Conservation (phyloP, 108 stramenopile genomes). For the Cyclotella cryptica region DNA sequence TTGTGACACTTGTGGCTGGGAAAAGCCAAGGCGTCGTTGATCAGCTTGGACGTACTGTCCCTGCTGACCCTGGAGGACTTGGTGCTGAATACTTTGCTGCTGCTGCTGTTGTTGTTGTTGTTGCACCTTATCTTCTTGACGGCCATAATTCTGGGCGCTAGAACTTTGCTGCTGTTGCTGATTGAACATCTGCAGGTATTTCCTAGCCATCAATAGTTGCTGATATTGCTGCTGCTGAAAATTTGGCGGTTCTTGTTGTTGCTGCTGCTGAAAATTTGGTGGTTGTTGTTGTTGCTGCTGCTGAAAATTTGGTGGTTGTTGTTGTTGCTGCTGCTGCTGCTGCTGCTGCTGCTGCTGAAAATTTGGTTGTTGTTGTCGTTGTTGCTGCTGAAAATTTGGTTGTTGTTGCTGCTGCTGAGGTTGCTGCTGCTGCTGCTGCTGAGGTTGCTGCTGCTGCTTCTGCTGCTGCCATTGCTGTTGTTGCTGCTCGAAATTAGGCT, state of each 20-base stretch:
- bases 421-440: conserved; percentile 15
- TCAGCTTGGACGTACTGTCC: background rate
- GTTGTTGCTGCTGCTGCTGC: conserved; percentile 13
- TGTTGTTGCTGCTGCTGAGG: conserved; percentile 3
- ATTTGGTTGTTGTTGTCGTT: conserved; percentile 22
- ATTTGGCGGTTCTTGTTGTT: background rate
- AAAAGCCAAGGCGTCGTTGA: background rate
- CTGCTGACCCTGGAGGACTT: background rate
- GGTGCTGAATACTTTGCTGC: conserved; percentile 4
- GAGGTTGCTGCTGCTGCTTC: conserved; percentile 25
- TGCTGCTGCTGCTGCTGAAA: conserved; percentile 27
- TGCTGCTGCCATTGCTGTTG: conserved; percentile 20
- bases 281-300: conserved; percentile 6
- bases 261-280: background rate
- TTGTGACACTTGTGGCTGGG: conserved; percentile 8
- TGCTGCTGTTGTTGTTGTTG: background rate
- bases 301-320: conserved; percentile 12
- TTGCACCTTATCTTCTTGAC: too few relatives aligned
- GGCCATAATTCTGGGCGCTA: too few relatives aligned
- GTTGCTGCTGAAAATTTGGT: conserved; percentile 14
- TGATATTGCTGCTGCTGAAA: too few relatives aligned
- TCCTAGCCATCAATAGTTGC: too few relatives aligned
- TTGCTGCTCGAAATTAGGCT: conserved; percentile 6
- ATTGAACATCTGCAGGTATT: background rate
- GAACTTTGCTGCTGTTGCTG: too few relatives aligned